Evolutionary conservation across 2,329 filamentous ascomycete species (phyloP), one percentile per base, ranked within the genome.

Genomic region (Aureobasidium mangrovei): DNA sequence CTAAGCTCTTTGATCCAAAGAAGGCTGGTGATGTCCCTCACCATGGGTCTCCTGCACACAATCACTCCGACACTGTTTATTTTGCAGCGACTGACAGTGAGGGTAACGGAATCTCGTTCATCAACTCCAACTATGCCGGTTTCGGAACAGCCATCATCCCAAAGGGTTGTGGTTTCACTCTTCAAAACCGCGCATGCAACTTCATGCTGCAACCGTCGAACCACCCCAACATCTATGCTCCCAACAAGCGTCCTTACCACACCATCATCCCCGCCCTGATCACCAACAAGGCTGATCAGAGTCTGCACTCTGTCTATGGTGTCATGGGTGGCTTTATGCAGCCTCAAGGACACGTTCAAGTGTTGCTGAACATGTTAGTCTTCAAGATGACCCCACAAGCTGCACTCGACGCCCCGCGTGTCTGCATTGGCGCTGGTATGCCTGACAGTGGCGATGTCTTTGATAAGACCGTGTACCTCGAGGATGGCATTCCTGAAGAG

Each of bases 311-410:
- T 3, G 86, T 95, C 0, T 96, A 91, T 64, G 93, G 93, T 52
- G 91, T 97, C 57, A 97, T 97, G 93, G 93, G 93, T 51, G 91
- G 90, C 2, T 97, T 94, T 71, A 97, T 97, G 87, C 93, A 98
- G 72, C 93, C 93, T 0, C 93, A 97, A 70, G 93, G 91, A 26
- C 93, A 97, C 57, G 84, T 97, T 0, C 93, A 97, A 70, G 90
- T 95, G 0, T 72, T 98, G 7, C 76, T 97, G 2, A 95, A 94
- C 60, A 91, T 95, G 79, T 71, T 95, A 0, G 81, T 90, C 0
- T 95, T 91, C 62, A 82, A 83, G 1, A 76, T 89, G 52, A 85
- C 84, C 59, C 90, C 91, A 0, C 93, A 98, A 70, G 83, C 88
- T 56, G 90, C 91, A 2, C 78, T 97, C 0, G 93, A 98, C 65